Conservation (phyloP, 139 green algal species). For the Coccomyxa sp. region DNA sequence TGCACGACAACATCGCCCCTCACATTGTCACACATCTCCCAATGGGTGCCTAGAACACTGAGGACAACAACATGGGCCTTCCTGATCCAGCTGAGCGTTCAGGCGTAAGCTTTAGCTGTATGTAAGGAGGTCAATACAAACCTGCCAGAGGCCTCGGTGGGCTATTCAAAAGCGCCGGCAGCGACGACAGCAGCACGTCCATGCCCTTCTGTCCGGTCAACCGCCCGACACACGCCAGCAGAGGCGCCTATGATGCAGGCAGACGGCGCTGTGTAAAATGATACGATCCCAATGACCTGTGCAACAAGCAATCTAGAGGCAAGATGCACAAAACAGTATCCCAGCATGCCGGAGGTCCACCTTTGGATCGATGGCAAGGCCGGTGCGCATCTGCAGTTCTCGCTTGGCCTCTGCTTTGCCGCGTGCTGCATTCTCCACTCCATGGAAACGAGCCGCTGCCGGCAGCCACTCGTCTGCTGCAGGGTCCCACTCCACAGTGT, state of each 20-base stretch:
- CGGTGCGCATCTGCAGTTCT: slow-evolving; percentile 54
- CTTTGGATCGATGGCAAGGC: slow-evolving; percentile 26
- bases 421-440: neutral
- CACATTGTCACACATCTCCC: no score
- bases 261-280: no score
- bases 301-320: neutral
- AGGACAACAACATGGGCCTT: no score
- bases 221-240: slow-evolving; percentile 76
- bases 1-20: no score
- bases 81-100: no score
- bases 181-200: slow-evolving; percentile 70
- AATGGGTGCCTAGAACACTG: no score
- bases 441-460: slow-evolving; percentile 33
- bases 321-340: neutral
- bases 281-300: no score
- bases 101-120: no score
- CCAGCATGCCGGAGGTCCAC: neutral
- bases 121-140: no score
- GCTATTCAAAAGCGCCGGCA: slow-evolving; percentile 45
- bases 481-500: slow-evolving; percentile 64
- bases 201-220: slow-evolving; percentile 82
- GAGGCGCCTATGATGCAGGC: slow-evolving; percentile 17
- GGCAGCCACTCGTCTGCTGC: slow-evolving; percentile 54
- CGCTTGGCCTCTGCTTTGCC: slow-evolving; percentile 69
- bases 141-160: no score